A percentile compares a stretch with the other conserved stretches of the same genome.
phyloP scores from a whole-genome alignment of 768 basidiomycete genomes.

The Leccinum barrowsii region DNA sequence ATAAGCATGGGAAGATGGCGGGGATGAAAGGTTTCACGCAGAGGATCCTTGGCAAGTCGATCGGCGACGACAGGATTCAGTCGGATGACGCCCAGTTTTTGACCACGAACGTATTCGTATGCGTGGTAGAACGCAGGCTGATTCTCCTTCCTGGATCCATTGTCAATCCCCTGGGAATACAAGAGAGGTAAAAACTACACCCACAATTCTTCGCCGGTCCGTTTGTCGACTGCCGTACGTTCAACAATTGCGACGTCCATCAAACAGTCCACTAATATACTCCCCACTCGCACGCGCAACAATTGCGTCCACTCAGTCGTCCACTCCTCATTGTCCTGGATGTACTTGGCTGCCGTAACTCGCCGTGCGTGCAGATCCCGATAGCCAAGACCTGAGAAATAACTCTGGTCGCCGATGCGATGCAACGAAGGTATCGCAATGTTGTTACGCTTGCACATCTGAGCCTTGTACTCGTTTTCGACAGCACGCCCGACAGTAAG shows the following conservation, averaged over 20 bases:
- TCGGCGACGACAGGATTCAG: slow-evolving; percentile 79
- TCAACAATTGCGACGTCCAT: slow-evolving; percentile 81
- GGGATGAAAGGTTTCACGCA: slow-evolving; percentile 76
- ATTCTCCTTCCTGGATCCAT: slow-evolving; percentile 52
- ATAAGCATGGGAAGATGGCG: slow-evolving; percentile 96
- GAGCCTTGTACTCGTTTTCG: slow-evolving; percentile 87
- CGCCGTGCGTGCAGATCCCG: slow-evolving; percentile 59
- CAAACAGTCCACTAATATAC: slow-evolving; percentile 75
- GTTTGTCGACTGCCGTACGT: slow-evolving; percentile 53
- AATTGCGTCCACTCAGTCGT: slow-evolving; percentile 80
- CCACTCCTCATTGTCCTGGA: slow-evolving; percentile 67
- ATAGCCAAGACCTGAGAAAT: slow-evolving; percentile 62
- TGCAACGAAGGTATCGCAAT: slow-evolving; percentile 44
- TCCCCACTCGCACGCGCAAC: slow-evolving; percentile 66
- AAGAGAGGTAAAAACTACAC: slow-evolving; percentile 26
- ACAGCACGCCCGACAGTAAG: slow-evolving; percentile 78
- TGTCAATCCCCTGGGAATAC: slow-evolving; percentile 4
- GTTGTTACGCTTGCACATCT: slow-evolving; percentile 65
- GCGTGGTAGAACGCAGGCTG: slow-evolving; percentile 91
- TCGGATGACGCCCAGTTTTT: slow-evolving; percentile 88
- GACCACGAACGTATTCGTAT: slow-evolving; percentile 92
- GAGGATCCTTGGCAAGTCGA: slow-evolving; percentile 68
- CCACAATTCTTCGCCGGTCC: slow-evolving; percentile 58
- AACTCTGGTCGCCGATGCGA: slow-evolving; percentile 34
- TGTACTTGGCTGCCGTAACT: slow-evolving; percentile 59